Evolutionary conservation across 139 green algal species (phyloP), one percentile per base, ranked within the genome.

Genomic region (Coelastrella sp.): DNA sequence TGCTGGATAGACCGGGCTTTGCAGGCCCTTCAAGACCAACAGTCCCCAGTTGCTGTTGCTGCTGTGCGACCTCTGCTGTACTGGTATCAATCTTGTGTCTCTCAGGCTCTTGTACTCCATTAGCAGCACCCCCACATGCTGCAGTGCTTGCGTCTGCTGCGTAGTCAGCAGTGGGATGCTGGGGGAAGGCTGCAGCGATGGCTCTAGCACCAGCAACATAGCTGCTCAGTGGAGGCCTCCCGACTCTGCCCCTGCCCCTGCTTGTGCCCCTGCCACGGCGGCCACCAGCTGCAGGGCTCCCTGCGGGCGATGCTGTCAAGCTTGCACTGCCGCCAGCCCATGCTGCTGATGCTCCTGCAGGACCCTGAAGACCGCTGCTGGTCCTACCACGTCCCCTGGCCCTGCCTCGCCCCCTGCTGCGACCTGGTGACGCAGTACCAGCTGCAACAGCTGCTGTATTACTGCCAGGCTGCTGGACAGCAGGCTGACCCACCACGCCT

Each of bases 331-430:
- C 16, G 64, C 16, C 64, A 71, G 16, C 16, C 64, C 64, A 76
- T 22, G 58, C 16, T 73, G 79, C 79, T 73, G 79, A 19, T 73
- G 32, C 11, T 85, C 6, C 57, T 73, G 79, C 5, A 73, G 58
- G 57, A 7, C 16, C n/a, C 54, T 14, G 16, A 32, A 23, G 5
- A 23, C 2, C 16, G 22, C 4, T 76, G 56, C 19, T 73, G n/a
- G 10, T 19, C 11, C 56, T 71, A 7, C 79, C 79, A 4, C 79
- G 57, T 10, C 32, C 79, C 57, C 79, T 85, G 57, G 16, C 79
- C 79, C 79, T 85, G 10, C 79, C 79, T n/a, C 79, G 79, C 5
- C 79, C 79, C 47, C 79, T 17, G 5, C 79, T 47, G 8, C 77
- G 32, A n/a, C 32, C 77, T 47, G 32, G 32, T 47, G 32, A 47